phyloP scores from a whole-genome alignment of 306 rosid species.

The Clitoria ternatea region DNA sequence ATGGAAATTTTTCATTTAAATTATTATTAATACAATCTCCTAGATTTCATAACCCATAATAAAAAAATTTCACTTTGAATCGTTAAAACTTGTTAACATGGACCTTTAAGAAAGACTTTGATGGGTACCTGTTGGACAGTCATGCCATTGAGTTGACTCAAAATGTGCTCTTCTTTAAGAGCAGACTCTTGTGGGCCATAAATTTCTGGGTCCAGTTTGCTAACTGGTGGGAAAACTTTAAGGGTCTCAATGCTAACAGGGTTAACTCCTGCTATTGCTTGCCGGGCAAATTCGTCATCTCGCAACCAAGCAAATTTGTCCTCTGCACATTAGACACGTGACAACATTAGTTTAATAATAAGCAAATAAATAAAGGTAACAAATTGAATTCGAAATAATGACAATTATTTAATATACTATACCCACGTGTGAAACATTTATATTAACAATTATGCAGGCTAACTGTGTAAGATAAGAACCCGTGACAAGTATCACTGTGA shows the following conservation, averaged over 20 bases:
- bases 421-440: slow-evolving; percentile 29
- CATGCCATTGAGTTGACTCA: slow-evolving; percentile 75
- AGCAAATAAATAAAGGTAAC: neutral
- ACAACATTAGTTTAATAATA: neutral
- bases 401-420: neutral
- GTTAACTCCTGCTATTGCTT: slow-evolving; percentile 87
- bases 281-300: slow-evolving; percentile 95
- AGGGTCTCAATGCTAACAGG: slow-evolving; percentile 79
- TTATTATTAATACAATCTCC: no score
- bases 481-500: no score
- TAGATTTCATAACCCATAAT: no score
- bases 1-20: no score
- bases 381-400: neutral
- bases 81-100: no score
- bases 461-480: no score
- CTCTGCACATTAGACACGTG: slow-evolving; percentile 46
- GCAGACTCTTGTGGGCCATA: slow-evolving; percentile 78
- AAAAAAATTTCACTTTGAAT: no score
- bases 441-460: neutral
- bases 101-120: neutral
- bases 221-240: slow-evolving; percentile 75
- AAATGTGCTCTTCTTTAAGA: slow-evolving; percentile 84
- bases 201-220: slow-evolving; percentile 71
- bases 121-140: slow-evolving; percentile 72
- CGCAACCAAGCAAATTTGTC: slow-evolving; percentile 89